Base-by-base conservation (phyloP, 176 grass and related monocot species). In the barley (Hordeum vulgare) region DNA sequence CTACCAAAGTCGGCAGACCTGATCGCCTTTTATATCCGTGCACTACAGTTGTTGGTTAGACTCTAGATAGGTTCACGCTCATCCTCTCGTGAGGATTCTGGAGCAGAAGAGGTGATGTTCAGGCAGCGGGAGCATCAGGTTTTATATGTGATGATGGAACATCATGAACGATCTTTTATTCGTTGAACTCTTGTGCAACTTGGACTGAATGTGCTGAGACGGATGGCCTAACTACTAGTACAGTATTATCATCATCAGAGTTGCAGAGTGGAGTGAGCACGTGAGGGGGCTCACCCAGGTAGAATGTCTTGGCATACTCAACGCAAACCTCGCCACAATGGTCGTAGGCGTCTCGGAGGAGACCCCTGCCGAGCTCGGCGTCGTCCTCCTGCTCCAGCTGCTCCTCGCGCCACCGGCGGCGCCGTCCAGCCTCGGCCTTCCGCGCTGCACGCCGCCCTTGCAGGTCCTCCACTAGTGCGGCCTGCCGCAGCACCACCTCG, bases 271-370 rank as follows among this genome's bases (percentile, higher is more conserved):
- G 3, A 21, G 51, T 8, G 49, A 18, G 47, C 3, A 7, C 9
- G 9, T 21, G 29, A 10, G 29, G 15, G 1, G 6, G n/a, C 71
- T 56, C 14, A 96, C 96, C 96, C 24, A 99, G 88, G 82, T 99
- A 96, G 78, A 99, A 99, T 59, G 91, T 99, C 85, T 99, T 99
- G 80, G 96, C 96, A 76, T 99, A 96, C 93, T 99, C 96, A 44
- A 89, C 93, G 88, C 96, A 99, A 65, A 99, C 93, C 87, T 96
- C 91, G 72, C 89, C 87, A 71, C 96, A 99, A 3, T 93, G 83
- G 20, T 89, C 89, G 76, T 99, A 99, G 8, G 96, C 93, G 54
- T 90, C 91, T 7, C 61, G 75, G 66, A 99, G 84, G 78, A 99
- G 88, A 21, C 90, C 83, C 87, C 93, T 81, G 0, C 75, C 75